phyloP scores from a whole-genome alignment of 805 yeast genomes.

The Cyberlindnera petersonii region DNA sequence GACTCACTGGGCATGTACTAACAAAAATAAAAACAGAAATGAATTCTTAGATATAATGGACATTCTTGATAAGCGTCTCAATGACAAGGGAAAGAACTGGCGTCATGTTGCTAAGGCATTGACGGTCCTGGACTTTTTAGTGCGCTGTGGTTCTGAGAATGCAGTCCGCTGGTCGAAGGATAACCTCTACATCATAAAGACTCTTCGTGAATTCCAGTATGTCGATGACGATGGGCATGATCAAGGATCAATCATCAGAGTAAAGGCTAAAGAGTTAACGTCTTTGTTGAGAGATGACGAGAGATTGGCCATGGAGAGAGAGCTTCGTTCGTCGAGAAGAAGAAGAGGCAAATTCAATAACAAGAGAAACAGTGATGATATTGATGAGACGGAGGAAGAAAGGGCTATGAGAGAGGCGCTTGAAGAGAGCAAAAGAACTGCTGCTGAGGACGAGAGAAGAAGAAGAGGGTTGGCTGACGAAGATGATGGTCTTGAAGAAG shows the following conservation, averaged over 20 bases:
- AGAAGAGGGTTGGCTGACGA: slow-evolving; percentile 40
- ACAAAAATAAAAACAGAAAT: slow-evolving; percentile 31
- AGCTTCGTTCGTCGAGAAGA: slow-evolving; percentile 34
- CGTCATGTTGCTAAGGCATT: slow-evolving; percentile 90
- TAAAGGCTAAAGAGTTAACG: slow-evolving; percentile 86
- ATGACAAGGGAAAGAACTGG: slow-evolving; percentile 97
- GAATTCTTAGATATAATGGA: slow-evolving; percentile 90
- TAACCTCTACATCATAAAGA: slow-evolving; percentile 81
- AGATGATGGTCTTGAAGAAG: slow-evolving; percentile 58
- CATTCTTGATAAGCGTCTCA: slow-evolving; percentile 84
- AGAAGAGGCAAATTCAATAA: slow-evolving; percentile 34
- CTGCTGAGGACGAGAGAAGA: slow-evolving; percentile 73
- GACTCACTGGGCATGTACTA: no score
- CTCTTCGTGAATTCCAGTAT: slow-evolving; percentile 84
- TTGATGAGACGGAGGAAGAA: slow-evolving; percentile 49
- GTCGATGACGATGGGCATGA: slow-evolving; percentile 74
- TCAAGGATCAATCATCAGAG: slow-evolving; percentile 84
- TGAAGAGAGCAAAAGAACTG: slow-evolving; percentile 75
- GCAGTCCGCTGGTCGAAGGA: slow-evolving; percentile 91
- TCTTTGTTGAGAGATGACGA: slow-evolving; percentile 78
- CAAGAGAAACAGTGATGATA: slow-evolving; percentile 28
- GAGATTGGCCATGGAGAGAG: slow-evolving; percentile 68
- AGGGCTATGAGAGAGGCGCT: slow-evolving; percentile 76
- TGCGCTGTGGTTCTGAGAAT: slow-evolving; percentile 80
- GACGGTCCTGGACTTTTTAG: slow-evolving; percentile 83